phyloP scores from a whole-genome alignment of 768 basidiomycete species.

The Lactarius indigo region DNA sequence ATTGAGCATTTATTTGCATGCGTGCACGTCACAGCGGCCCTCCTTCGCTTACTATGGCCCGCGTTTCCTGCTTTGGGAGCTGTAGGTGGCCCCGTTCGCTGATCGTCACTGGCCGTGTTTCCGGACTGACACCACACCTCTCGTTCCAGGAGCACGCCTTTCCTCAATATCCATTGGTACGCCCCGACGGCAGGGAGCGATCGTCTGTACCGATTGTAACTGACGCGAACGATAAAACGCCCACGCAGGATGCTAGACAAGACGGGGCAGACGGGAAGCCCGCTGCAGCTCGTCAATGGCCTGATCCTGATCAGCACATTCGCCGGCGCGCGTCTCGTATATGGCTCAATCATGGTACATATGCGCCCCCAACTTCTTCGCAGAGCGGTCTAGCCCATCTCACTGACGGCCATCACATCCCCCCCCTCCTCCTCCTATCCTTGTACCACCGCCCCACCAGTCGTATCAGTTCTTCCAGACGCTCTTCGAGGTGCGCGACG shows the following conservation, averaged over 20 bases:
- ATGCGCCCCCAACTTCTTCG: neutral
- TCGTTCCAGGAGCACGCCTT: constrained; percentile 64
- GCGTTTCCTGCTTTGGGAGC: constrained; percentile 81
- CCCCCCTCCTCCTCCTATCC: neutral
- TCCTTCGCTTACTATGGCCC: constrained; percentile 78
- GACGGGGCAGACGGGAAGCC: constrained; percentile 64
- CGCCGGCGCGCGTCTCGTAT: constrained; percentile 65
- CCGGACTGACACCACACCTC: neutral
- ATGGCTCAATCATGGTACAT: constrained; percentile 51
- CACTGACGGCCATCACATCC: neutral
- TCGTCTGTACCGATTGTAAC: neutral
- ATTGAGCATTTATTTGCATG: neutral
- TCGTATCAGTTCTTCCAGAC: constrained; percentile 65
- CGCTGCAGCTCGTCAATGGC: constrained; percentile 69
- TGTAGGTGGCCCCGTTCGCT: constrained; percentile 38
- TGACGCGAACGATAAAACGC: neutral
- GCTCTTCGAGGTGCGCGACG: constrained; percentile 49
- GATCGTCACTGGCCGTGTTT: neutral
- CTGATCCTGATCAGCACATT: constrained; percentile 62
- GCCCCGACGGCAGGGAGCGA: constrained; percentile 25
- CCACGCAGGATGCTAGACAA: constrained; percentile 72
- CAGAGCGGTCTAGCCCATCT: neutral
- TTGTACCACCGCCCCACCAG: constrained; percentile 34
- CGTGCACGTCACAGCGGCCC: constrained; percentile 38
- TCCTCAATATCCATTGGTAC: constrained; percentile 86